These are phyloP conservation scores for Biscogniauxia marginata DNA, from an alignment of 2,329 filamentous ascomycete species.

Conservation along the genomic window DNA sequence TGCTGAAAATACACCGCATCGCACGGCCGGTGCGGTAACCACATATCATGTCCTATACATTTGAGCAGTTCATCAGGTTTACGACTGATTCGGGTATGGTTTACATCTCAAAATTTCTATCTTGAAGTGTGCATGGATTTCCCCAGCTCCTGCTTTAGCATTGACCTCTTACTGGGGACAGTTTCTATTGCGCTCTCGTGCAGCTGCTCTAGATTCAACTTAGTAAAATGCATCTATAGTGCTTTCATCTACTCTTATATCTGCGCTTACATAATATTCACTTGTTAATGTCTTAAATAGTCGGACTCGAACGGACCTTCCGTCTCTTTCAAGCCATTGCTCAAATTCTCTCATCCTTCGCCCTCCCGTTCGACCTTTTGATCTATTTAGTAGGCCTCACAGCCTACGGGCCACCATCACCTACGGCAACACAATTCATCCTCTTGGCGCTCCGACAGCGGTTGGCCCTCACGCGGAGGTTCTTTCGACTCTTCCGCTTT, in stretches of 20 bases:
- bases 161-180: too few relatives aligned
- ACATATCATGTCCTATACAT: slow-evolving; percentile 22
- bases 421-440: slow-evolving; percentile 32
- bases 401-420: slow-evolving; percentile 16
- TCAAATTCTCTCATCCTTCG: slow-evolving; percentile 47
- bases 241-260: neutral
- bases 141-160: neutral
- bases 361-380: slow-evolving; percentile 39
- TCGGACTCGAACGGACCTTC: slow-evolving; percentile 60
- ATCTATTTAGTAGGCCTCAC: slow-evolving; percentile 24
- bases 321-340: slow-evolving; percentile 55
- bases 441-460: slow-evolving; percentile 37
- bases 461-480: slow-evolving; percentile 54
- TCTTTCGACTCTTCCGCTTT: slow-evolving; percentile 68
- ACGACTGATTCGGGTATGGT: slow-evolving; percentile 46
- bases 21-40: neutral
- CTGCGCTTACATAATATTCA: neutral
- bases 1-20: too few relatives aligned
- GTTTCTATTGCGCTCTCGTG: too few relatives aligned
- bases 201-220: too few relatives aligned
- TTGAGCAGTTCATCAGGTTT: slow-evolving; percentile 44
- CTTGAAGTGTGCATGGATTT: neutral
- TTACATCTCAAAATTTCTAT: too few relatives aligned
- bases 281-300: slow-evolving; percentile 36
- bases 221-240: neutral